Evolutionary conservation across 495 filamentous ascomycete species (phyloP), one percentile per base, ranked within the genome.

Genomic region (Penicillium herquei): DNA sequence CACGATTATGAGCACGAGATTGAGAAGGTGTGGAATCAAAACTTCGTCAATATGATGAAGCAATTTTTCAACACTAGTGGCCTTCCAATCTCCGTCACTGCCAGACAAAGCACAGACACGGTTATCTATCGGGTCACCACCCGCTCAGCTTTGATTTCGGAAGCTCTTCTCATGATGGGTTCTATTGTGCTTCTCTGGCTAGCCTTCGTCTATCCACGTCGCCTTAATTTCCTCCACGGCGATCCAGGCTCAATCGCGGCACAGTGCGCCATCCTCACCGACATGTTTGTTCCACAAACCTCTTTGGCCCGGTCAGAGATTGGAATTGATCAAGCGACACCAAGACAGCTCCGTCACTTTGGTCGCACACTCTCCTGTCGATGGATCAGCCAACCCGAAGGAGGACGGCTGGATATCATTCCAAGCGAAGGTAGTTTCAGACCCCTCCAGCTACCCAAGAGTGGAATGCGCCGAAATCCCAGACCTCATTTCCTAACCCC

Each of bases 401-500:
- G 51, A 14, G 54, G 42, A 31, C 44, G 32, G 18, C 39, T 67
- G 0, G 53, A 61, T 31, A 56, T 70, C 6, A 43, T 49, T 18
- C 41, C 56, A 11, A n/a, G 13, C 32, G 11, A 49, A 10, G 53
- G 48, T 6, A 30, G 43, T 35, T 44, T 32, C 3, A 18, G 17
- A 3, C 40, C 11, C 13, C 12, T 37, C 16, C 34, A 42, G 13
- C 10, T 9, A 12, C 43, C 10, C 31, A 32, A 30, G 8, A 8
- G 21, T 7, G 13, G 14, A 17, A 13, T 21, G 39, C 61, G 58
- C 3, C 56, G 31, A 1, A 54, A 63, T 30, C 51, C 62, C 0
- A 52, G 60, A 34, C 67, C 67, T 16, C 67, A 70, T 51, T 70
- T 70, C 18, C n/a, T 70, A n/a, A 55, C 49, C 7, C 39, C 54